Base-by-base conservation (phyloP, 306 rosid genomes). In the Alnus rubra region DNA sequence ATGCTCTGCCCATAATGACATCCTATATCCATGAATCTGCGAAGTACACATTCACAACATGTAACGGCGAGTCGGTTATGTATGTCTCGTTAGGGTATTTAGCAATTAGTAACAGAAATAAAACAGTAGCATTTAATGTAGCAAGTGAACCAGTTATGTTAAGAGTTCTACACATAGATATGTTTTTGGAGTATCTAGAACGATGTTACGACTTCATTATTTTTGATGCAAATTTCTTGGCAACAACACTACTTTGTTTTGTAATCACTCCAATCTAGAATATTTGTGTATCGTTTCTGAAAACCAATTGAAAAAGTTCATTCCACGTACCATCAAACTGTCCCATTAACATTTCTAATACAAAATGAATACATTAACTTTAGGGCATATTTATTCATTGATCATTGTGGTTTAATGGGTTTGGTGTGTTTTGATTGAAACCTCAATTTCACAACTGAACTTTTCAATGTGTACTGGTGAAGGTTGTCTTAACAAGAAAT, bases 1-100 rank as follows among this genome's bases (percentile, higher is more conserved):
- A 82, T 95, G 99, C 83, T 95, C 98, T 35, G 97, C 97, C 99
- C 99, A 95, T 31, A 95, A 90, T 3, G 99, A 95, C 98, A 95
- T 93, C 80, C 99, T 83, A 71, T 93, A 95, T 81, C 99, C 99
- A 77, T 85, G 86, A 74, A 95, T 89, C 99, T 95, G 63, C 79
- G 79, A 44, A 13, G 74, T 67, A 63, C 45, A 76, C 71, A 59
- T 67, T 79, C 75, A 56, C 11, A 48, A 7, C 52, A 79, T n/a
- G 71, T 44, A 73, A 69, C 52, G 51, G 37, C 69, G 68, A 67
- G 67, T 77, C 68, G 75, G 49, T 9, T 74, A 35, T 0, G 31
- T 23, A 65, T 74, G 28, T 12, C 56, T 23, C 62, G 58, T 75
- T 30, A 39, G 52, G 37, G 55, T 58, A 52, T 5, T 73, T 54